Conservation (phyloP, 345 rosid genomes). For the Rhizophora apiculata region DNA sequence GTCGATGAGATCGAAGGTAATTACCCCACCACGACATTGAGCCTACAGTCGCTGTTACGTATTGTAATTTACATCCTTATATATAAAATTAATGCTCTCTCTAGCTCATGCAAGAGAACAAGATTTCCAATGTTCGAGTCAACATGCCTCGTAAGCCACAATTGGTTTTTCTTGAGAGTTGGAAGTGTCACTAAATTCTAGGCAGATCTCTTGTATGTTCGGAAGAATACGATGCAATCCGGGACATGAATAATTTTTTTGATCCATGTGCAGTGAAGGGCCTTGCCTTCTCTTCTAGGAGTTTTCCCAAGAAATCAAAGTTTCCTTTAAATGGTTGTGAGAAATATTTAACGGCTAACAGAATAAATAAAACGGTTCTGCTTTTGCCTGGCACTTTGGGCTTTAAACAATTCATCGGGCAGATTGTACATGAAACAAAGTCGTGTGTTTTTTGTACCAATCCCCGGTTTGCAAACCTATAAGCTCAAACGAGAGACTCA, state of each 20-base stretch:
- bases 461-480: not conserved
- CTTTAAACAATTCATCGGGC: not conserved
- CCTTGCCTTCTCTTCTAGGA: too few species aligned
- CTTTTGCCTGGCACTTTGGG: not conserved
- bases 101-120: constrained; percentile 3
- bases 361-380: not conserved
- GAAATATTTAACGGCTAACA: not conserved
- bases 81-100: not conserved
- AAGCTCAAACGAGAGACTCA: constrained; percentile 6
- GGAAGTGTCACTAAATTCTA: constrained; percentile 28
- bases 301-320: too few species aligned
- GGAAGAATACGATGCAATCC: constrained; percentile 2
- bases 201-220: constrained; percentile 15
- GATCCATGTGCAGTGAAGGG: not conserved
- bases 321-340: not conserved
- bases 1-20: too few species aligned
- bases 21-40: too few species aligned
- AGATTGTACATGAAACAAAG: not conserved
- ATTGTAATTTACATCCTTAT: too few species aligned
- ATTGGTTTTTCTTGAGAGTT: constrained; percentile 10
- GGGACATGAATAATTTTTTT: not conserved
- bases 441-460: not conserved
- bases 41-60: too few species aligned
- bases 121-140: not conserved
- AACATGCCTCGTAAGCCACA: constrained; percentile 19